Percentiles rank a stretch among this genome's conserved stretches.
Conservation (phyloP, 2,329 filamentous ascomycete species). For the Talaromyces atroroseus region DNA sequence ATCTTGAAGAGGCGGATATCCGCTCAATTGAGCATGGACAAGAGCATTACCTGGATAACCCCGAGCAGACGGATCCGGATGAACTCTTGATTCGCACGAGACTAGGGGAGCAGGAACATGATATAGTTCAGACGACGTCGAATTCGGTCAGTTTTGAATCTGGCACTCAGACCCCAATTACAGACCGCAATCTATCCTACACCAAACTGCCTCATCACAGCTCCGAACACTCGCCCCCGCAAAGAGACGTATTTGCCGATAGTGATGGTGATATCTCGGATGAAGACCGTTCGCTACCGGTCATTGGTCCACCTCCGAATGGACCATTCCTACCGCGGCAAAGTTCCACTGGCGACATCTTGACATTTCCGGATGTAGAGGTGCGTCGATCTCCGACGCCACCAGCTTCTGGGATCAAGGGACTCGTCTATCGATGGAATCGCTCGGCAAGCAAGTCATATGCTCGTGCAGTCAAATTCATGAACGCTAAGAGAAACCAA, state of each 20-base stretch:
- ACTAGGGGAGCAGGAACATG: constrained; percentile 23
- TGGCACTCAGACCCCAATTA: constrained; percentile 37
- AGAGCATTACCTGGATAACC: constrained; percentile 36
- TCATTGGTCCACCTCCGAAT: constrained; percentile 28
- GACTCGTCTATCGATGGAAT: constrained; percentile 24
- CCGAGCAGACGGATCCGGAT: constrained; percentile 32
- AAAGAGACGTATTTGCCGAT: background rate
- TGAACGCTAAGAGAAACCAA: constrained; percentile 19
- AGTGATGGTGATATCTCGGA: constrained; percentile 17
- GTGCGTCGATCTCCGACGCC: constrained; percentile 22
- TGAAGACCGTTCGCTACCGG: constrained; percentile 18
- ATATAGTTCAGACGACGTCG: constrained; percentile 10
- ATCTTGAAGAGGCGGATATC: constrained; percentile 39
- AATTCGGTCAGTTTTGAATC: constrained; percentile 22
- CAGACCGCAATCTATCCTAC: constrained; percentile 28
- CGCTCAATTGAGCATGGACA: constrained; percentile 37
- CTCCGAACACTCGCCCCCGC: background rate
- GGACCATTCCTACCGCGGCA: constrained; percentile 34
- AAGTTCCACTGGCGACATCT: constrained; percentile 50
- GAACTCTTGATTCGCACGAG: constrained; percentile 32
- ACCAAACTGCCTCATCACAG: constrained; percentile 24
- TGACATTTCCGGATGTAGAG: constrained; percentile 50
- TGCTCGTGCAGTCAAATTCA: constrained; percentile 17
- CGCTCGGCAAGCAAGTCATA: constrained; percentile 19
- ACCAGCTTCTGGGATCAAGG: constrained; percentile 23